Evolutionary conservation across 495 filamentous ascomycete genomes (phyloP), one percentile per base, ranked within the genome.

Genomic region (Tuber brumale): DNA sequence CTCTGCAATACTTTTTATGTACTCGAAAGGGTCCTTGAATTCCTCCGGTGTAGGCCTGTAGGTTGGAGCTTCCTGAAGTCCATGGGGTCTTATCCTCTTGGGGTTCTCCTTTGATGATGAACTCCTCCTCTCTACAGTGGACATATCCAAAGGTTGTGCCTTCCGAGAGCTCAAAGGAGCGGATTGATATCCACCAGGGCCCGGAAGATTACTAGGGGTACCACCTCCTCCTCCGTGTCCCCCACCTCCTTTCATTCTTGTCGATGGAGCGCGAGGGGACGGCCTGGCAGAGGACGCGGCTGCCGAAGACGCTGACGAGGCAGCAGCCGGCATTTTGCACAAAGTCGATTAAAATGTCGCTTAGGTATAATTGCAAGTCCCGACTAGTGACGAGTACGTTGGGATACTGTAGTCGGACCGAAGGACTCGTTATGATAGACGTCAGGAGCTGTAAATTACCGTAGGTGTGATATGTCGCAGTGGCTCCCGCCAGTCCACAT

Each of bases 11-110:
- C 93, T 97, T 79, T 89, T 88, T 71, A 99, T 94, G 83, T 97
- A 99, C 83, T 91, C 90, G 78, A 97, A 89, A 3, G 96, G 95
- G 81, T 98, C 94, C 81, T 91, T 93, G 85, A 94, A 99, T 84
- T 99, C 94, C 79, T 97, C 94, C 83, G 92, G 90, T 0, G 93
- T 97, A 66, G 95, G 96, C 76, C 91, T 87, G 83, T 92, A 99
- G 2, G 94, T 95, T 10, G 95, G 96, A 61, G 96, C 96, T 81
- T 99, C 95, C 80, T 91, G 88, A 43, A 99, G 86, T 48, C 90
- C 93, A 84, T 95, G 93, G 35, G 92, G 92, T 48, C 95, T 88
- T 75, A 89, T 89, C 77, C 75, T 82, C 85, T 94, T 95, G 41
- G 87, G 86, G 3, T 90, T 87, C 83, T 98, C 94, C 82, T 91